phyloP scores from a whole-genome alignment of 2,329 filamentous ascomycete species.

The Xylariales sp. region DNA sequence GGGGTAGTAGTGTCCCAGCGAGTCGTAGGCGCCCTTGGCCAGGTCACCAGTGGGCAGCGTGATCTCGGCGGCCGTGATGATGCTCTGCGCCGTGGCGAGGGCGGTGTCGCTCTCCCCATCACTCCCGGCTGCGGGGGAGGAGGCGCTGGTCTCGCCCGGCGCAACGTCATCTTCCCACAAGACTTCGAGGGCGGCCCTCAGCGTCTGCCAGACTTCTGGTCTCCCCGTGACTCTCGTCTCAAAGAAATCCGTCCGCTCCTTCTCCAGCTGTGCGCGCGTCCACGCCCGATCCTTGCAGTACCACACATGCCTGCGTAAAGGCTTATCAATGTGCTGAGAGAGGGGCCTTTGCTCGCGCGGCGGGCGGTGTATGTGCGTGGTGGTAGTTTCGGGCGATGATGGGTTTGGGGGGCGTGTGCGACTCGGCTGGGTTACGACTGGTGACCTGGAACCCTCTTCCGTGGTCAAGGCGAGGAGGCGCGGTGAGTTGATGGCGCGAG shows the following conservation, averaged over 20 bases:
- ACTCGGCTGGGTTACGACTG: slow-evolving; percentile 11
- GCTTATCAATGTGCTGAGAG: slow-evolving; percentile 65
- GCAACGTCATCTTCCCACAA: slow-evolving; percentile 52
- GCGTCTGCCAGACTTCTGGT: slow-evolving; percentile 73
- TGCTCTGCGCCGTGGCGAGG: slow-evolving; percentile 69
- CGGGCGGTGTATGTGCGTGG: too few relatives aligned
- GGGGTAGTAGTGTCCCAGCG: slow-evolving; percentile 64
- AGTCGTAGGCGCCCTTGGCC: slow-evolving; percentile 68
- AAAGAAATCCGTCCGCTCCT: slow-evolving; percentile 79
- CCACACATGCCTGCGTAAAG: slow-evolving; percentile 64
- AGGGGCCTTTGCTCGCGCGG: slow-evolving; percentile 38
- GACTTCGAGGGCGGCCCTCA: slow-evolving; percentile 63
- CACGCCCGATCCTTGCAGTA: slow-evolving; percentile 58
- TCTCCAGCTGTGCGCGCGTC: slow-evolving; percentile 64
- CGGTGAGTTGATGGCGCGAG: slow-evolving; percentile 47
- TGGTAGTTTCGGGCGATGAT: too few relatives aligned
- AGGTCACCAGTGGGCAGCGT: slow-evolving; percentile 71
- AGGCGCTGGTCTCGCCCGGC: slow-evolving; percentile 22
- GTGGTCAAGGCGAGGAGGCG: slow-evolving; percentile 26
- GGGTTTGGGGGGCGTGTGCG: slow-evolving; percentile 12
- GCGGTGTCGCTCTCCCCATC: slow-evolving; percentile 31
- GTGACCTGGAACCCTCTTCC: slow-evolving; percentile 19
- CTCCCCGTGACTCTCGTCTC: slow-evolving; percentile 80
- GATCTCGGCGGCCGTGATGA: slow-evolving; percentile 73
- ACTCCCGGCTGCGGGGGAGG: slow-evolving; percentile 23